Percentiles rank a stretch among this genome's conserved stretches.
Evolutionary conservation across 495 filamentous ascomycete genomes (phyloP).

Genomic region (Amniculicola lignicola): DNA sequence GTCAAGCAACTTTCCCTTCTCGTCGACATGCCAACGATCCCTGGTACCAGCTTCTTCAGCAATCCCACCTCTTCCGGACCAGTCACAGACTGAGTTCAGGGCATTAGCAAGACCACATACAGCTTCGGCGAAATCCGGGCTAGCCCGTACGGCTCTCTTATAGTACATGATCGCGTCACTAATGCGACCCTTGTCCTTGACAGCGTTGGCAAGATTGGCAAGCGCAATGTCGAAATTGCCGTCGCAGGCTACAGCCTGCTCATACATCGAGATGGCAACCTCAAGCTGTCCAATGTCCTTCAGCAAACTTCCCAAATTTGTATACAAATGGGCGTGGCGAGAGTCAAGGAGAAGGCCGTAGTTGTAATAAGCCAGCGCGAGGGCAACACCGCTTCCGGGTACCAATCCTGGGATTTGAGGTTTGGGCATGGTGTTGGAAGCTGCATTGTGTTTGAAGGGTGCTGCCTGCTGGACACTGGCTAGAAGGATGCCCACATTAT

Average conservation of each 20-base stretch:
- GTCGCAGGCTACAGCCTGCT: constrained; percentile 88
- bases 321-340: constrained; percentile 95
- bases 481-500: constrained; percentile 95
- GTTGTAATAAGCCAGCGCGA: constrained; percentile 92
- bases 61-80: constrained; percentile 86
- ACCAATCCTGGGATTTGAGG: constrained; percentile 69
- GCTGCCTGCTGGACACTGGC: constrained; percentile 85
- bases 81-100: constrained; percentile 94
- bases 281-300: constrained; percentile 95
- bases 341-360: constrained; percentile 84
- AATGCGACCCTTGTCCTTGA: constrained; percentile 92
- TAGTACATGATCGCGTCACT: constrained; percentile 93
- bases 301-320: constrained; percentile 89
- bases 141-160: constrained; percentile 80
- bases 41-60: constrained; percentile 64
- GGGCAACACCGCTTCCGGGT: constrained; percentile 79
- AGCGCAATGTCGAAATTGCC: constrained; percentile 92
- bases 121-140: constrained; percentile 94
- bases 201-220: constrained; percentile 95
- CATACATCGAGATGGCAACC: constrained; percentile 95
- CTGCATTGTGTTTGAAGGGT: constrained; percentile 27
- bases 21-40: constrained; percentile 94
- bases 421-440: constrained; percentile 24
- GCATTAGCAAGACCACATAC: constrained; percentile 96
- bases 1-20: constrained; percentile 79